phyloP scores from a whole-genome alignment of 2,329 filamentous ascomycete genomes.

The Fusarium goolgardi region DNA sequence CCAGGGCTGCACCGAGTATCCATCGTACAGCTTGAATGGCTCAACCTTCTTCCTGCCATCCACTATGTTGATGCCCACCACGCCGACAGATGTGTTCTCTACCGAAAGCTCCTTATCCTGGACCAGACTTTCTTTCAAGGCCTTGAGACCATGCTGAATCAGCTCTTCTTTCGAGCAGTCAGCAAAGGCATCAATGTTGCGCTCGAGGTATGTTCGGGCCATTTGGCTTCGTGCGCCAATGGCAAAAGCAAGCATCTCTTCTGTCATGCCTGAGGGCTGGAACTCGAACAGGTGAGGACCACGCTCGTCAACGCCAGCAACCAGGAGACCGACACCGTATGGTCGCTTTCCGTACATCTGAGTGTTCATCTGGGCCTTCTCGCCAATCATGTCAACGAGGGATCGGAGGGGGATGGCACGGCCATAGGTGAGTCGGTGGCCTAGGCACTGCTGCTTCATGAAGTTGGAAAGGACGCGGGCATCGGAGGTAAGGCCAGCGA shows the following conservation, averaged over 20 bases:
- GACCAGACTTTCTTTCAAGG: slow-evolving; percentile 93
- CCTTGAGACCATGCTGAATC: slow-evolving; percentile 88
- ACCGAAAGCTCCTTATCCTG: slow-evolving; percentile 98
- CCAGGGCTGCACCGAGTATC: slow-evolving; percentile 85
- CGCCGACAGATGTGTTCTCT: slow-evolving; percentile 93
- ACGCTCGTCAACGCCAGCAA: slow-evolving; percentile 92
- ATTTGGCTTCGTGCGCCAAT: slow-evolving; percentile 97
- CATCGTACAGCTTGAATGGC: slow-evolving; percentile 91
- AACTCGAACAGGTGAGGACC: slow-evolving; percentile 98
- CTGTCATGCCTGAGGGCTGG: slow-evolving; percentile 93
- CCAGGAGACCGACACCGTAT: slow-evolving; percentile 92
- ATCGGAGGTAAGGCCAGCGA: slow-evolving; percentile 96
- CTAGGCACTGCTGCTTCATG: slow-evolving; percentile 99
- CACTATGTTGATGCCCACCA: slow-evolving; percentile 72
- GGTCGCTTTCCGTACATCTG: slow-evolving; percentile 97
- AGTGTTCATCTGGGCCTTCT: slow-evolving; percentile 97
- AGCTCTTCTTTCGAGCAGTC: slow-evolving; percentile 83
- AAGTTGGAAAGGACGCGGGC: slow-evolving; percentile 99
- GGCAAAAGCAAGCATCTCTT: slow-evolving; percentile 96
- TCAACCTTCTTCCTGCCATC: slow-evolving; percentile 71
- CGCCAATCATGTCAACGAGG: slow-evolving; percentile 91
- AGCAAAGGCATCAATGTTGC: slow-evolving; percentile 86
- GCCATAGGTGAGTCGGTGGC: slow-evolving; percentile 94
- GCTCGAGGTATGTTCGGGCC: slow-evolving; percentile 96
- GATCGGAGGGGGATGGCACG: slow-evolving; percentile 90